Evolutionary conservation across 495 filamentous ascomycete genomes (phyloP).

Genomic region (Podospora bellae-mahoneyi): DNA sequence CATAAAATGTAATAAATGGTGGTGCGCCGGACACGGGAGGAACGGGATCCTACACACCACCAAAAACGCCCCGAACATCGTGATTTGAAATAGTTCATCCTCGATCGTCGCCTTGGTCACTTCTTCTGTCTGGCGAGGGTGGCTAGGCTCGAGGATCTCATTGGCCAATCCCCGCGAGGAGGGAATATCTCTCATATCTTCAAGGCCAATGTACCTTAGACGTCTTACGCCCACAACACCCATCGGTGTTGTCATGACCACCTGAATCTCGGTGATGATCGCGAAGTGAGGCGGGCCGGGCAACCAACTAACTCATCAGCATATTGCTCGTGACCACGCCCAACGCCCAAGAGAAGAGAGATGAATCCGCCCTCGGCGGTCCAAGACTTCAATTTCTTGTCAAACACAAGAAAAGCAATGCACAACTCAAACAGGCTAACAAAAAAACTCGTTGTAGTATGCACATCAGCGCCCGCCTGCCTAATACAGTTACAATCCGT

Average conservation of each 20-base stretch:
- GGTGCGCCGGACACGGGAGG: background rate
- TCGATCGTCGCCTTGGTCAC: background rate
- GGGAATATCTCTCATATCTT: background rate
- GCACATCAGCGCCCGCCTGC: background rate
- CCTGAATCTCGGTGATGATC: background rate
- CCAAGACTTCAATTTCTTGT: background rate
- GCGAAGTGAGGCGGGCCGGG: background rate
- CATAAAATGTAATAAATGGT: background rate
- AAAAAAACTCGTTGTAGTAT: background rate
- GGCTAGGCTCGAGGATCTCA: background rate
- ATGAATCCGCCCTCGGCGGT: background rate
- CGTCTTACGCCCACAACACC: background rate
- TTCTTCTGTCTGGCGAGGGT: background rate
- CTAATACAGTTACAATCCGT: background rate
- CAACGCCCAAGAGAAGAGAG: background rate
- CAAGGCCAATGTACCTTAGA: background rate
- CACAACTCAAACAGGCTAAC: background rate
- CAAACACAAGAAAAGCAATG: background rate
- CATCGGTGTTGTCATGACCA: background rate
- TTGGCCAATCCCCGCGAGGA: background rate
- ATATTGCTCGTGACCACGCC: background rate
- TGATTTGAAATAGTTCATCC: background rate
- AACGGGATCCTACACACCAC: background rate
- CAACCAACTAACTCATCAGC: background rate
- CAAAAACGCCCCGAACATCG: background rate